Evolutionary conservation across 2,329 filamentous ascomycete species (phyloP).

Genomic region (Nemania sp.): DNA sequence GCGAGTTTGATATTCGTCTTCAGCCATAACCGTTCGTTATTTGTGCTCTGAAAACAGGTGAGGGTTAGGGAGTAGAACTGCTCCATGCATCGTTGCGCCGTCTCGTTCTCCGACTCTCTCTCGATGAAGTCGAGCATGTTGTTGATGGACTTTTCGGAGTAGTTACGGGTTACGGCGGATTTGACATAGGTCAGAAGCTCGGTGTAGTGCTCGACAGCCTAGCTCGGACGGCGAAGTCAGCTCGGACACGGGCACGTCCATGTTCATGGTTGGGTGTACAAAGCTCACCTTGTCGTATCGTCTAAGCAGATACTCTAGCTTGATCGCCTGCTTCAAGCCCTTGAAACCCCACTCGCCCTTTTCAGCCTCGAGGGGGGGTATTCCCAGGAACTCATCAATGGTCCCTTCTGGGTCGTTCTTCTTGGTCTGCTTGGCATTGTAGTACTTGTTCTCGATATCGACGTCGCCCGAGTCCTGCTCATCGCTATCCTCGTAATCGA

Average conservation of each 20-base stretch:
- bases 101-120: constrained; percentile 75
- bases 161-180: constrained; percentile 94
- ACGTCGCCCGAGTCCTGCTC: constrained; percentile 87
- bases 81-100: constrained; percentile 81
- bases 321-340: constrained; percentile 95
- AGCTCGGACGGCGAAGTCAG: constrained; percentile 36
- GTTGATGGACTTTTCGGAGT: constrained; percentile 99
- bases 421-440: constrained; percentile 98
- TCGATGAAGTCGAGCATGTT: constrained; percentile 99
- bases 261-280: background rate
- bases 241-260: constrained; percentile 16
- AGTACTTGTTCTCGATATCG: constrained; percentile 99
- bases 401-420: constrained; percentile 83
- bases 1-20: constrained; percentile 98
- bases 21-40: constrained; percentile 95
- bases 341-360: constrained; percentile 99
- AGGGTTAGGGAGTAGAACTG: constrained; percentile 94
- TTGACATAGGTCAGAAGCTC: constrained; percentile 98
- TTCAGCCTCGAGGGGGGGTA: constrained; percentile 81
- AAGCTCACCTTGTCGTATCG: constrained; percentile 74
- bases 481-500: constrained; percentile 94
- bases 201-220: constrained; percentile 91
- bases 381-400: constrained; percentile 87
- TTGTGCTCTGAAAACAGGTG: constrained; percentile 93
- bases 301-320: constrained; percentile 92